A percentile compares a stretch with the other conserved stretches of the same genome.
Conservation (phyloP, 768 basidiomycete genomes). For the Mycena indigotica region DNA sequence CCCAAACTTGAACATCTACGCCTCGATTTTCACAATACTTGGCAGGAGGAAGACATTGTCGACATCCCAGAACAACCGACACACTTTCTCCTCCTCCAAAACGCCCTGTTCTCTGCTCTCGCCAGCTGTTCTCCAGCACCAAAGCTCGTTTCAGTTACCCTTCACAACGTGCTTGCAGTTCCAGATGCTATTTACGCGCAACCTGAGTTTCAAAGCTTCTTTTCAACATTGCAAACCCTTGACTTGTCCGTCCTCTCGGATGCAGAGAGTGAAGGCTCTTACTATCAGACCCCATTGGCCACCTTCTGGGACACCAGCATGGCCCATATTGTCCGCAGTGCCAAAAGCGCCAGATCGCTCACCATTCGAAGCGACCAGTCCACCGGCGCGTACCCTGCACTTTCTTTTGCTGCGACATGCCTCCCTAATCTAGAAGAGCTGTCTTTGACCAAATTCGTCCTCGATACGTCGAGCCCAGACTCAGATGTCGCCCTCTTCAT, state of each 20-base stretch:
- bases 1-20: slow-evolving; percentile 3
- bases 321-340: slow-evolving; percentile 1
- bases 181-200: slow-evolving; percentile 3
- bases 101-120: slow-evolving; percentile 3
- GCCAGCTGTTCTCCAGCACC: slow-evolving; percentile 2
- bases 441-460: neutral
- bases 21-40: slow-evolving; percentile 2
- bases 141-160: neutral
- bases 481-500: slow-evolving; percentile 5
- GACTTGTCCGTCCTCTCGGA: neutral
- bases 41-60: slow-evolving; percentile 1
- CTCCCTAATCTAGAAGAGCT: slow-evolving; percentile 4
- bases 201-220: slow-evolving; percentile 2
- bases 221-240: slow-evolving; percentile 1
- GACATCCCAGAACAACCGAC: neutral
- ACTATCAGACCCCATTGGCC: neutral
- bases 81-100: slow-evolving; percentile 10
- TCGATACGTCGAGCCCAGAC: neutral
- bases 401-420: neutral
- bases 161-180: slow-evolving; percentile 7
- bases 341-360: neutral
- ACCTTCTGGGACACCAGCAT: slow-evolving; percentile 6
- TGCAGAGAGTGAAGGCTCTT: neutral
- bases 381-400: neutral
- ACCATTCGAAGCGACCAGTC: slow-evolving; percentile 4